Base-by-base conservation (phyloP, 73 alveolate genomes). In the Stentor roeselii region DNA sequence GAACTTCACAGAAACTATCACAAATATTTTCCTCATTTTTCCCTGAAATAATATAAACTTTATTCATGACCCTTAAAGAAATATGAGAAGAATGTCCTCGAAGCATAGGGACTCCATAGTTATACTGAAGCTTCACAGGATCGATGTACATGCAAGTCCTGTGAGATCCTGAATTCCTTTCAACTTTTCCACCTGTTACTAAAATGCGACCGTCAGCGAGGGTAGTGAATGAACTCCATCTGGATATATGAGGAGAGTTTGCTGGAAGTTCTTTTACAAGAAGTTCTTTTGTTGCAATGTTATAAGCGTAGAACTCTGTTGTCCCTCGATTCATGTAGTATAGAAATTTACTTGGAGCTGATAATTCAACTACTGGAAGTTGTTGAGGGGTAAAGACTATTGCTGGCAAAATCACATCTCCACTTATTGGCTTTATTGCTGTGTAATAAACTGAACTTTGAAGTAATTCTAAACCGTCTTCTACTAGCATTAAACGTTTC, bases 31-130 rank as follows among this genome's bases (percentile, higher is more conserved):
- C 37, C 34, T 67, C 80, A 40, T 67, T 67, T 67, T 67, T 67
- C 27, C 80, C 80, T 67, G 80, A 67, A 67, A 67, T 21, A n/a
- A 67, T 40, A 2, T 67, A 67, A 0, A 67, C 80, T 67, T 67
- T 32, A 2, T 67, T 67, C 15, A 21, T 30, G 11, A 67, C 34
- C 0, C n/a, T 21, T 67, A 67, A 67, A 32, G 41, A 67, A 21
- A 67, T 67, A 67, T 67, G 80, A 30, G 80, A 67, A 67, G 80
- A 67, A 67, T 67, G 80, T 2, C 80, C 80, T 21, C 34, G 21
- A 32, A 67, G n/a, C 80, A 67, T 67, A 67, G n/a, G n/a, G 21
- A 32, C 41, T 15, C 42, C 80, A 21, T 36, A 40, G 27, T 14
- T 30, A 21, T 21, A 21, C 27, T n/a, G 27, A 30, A n/a, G 27